A percentile compares a stretch with the other conserved stretches of the same genome.
Conservation (phyloP, 2,329 filamentous ascomycete species). For the Diaporthe humulicola region DNA sequence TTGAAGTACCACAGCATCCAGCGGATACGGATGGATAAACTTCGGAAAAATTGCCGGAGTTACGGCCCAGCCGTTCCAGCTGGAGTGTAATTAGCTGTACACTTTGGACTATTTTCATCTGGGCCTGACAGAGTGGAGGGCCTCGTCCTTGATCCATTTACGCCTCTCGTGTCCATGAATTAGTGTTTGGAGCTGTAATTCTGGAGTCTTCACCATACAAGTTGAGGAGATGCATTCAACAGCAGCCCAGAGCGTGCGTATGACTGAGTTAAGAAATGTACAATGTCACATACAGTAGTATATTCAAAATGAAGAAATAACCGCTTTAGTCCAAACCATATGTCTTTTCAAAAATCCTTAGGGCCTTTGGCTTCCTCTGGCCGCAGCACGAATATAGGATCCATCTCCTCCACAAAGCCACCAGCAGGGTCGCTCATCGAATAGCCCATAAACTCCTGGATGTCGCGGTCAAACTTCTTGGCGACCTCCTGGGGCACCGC, state of each 20-base stretch:
- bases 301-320: background rate
- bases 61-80: background rate
- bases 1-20: background rate
- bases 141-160: background rate
- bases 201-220: too few species aligned
- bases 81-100: background rate
- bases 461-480: background rate
- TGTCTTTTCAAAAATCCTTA: background rate
- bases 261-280: too few species aligned
- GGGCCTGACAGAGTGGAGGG: background rate
- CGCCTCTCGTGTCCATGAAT: background rate
- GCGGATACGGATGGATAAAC: background rate
- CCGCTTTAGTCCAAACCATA: too few species aligned
- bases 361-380: background rate
- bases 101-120: background rate
- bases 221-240: too few species aligned
- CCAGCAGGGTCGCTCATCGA: conserved; percentile 15
- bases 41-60: background rate
- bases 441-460: conserved; percentile 17
- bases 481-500: conserved; percentile 3
- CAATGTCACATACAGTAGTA: background rate
- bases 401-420: conserved; percentile 12
- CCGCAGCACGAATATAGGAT: conserved; percentile 1
- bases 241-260: too few species aligned
- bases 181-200: background rate